phyloP scores from a whole-genome alignment of 2,329 filamentous ascomycete genomes.

The Laburnicola sp. region DNA sequence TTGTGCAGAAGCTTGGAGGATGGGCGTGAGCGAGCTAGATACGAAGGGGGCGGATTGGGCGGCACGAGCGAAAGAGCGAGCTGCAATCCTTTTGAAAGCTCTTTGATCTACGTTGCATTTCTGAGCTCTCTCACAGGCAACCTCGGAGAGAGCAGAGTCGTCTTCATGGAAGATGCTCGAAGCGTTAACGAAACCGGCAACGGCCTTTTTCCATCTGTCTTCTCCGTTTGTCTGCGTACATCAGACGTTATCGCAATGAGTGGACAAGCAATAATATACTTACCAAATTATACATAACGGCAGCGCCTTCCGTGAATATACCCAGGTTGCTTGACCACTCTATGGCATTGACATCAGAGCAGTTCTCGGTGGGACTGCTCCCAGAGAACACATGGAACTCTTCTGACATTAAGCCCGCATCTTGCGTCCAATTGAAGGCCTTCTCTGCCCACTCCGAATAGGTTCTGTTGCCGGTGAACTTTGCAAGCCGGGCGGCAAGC shows the following conservation, averaged over 20 bases:
- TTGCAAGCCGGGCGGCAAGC: conserved; percentile 71
- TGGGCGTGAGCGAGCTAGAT: conserved; percentile 16
- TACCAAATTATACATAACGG: conserved; percentile 54
- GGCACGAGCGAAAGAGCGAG: conserved; percentile 28
- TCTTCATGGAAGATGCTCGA: conserved; percentile 47
- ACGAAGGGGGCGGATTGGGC: conserved; percentile 23
- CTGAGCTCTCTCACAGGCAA: conserved; percentile 62
- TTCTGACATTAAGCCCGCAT: conserved; percentile 53
- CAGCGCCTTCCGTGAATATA: conserved; percentile 55
- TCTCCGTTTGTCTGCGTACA: conserved; percentile 24
- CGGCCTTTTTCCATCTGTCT: conserved; percentile 26
- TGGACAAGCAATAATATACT: conserved; percentile 16
- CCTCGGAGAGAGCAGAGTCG: conserved; percentile 66
- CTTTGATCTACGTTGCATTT: conserved; percentile 66
- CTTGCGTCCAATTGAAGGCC: conserved; percentile 59
- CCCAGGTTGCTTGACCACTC: conserved; percentile 58
- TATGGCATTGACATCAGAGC: conserved; percentile 51
- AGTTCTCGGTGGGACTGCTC: conserved; percentile 48
- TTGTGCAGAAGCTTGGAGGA: conserved; percentile 26
- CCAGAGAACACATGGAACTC: conserved; percentile 57
- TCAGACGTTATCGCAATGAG: conserved; percentile 2
- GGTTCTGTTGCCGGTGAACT: conserved; percentile 63
- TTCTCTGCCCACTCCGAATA: conserved; percentile 64
- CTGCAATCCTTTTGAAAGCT: conserved; percentile 61
- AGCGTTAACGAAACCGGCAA: conserved; percentile 26